Base-by-base conservation (phyloP, 805 yeast genomes). In the Ogataea populi-albae region DNA sequence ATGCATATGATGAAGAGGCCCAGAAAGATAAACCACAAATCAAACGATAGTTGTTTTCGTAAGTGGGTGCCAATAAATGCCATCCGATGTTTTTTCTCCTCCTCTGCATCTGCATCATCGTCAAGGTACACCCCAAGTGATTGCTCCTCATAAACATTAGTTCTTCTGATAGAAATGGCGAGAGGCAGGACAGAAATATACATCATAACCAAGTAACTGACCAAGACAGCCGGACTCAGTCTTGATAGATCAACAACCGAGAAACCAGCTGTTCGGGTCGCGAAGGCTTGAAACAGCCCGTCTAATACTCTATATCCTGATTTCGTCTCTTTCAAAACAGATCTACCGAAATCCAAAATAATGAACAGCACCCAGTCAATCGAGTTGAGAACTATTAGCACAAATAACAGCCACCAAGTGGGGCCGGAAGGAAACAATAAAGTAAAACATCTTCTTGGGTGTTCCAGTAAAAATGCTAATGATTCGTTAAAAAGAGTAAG, bases 71-170 rank as follows among this genome's bases (percentile, higher is more conserved):
- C 89, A 39, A 89, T 76, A 54, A 82, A 89, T 3, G 85, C 76
- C 5, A 62, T 60, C 2, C 79, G 71, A 3, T 70, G 65, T 29
- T 64, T 67, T 12, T 71, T 68, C 4, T 52, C 48, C 5, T 64
- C 68, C 12, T 49, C 59, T 3, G 57, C 56, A 6, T 61, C 60
- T n/a, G 64, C 71, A 11, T 64, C 53, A 1, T 47, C 45, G 17
- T 56, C 54, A 10, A 47, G 29, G 54, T 86, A 89, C n/a, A 88
- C 73, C n/a, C 98, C 98, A 38, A 93, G 64, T 0, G 96, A 85
- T 56, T 88, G 98, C 54, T 93, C 98, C 58, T 93, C 99, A 64
- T 93, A 93, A 37, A 93, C 99, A 58, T 93, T 93, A 14, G 98
- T 93, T 59, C 97, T 76, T 65, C 99, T 79, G 44, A 93, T 88